phyloP scores from a whole-genome alignment of 345 rosid species.

The Crucihimalaya himalaica region DNA sequence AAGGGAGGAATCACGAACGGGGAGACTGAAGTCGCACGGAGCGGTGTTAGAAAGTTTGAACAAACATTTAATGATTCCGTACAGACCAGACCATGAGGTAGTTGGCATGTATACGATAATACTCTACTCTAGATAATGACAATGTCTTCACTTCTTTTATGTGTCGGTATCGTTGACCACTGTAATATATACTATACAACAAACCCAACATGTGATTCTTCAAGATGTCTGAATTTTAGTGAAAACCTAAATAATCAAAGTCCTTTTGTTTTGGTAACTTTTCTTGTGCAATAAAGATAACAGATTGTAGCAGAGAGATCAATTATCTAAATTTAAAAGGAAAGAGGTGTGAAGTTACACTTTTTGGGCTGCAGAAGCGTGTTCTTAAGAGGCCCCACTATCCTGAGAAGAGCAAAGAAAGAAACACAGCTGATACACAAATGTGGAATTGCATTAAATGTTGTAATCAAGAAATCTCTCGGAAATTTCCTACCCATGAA shows the following conservation, averaged over 20 bases:
- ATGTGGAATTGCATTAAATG: constrained; percentile 26
- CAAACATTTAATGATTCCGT: constrained; percentile 30
- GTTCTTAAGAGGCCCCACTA: constrained; percentile 26
- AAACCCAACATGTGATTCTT: not conserved
- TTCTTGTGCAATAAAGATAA: not conserved
- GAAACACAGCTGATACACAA: constrained; percentile 8
- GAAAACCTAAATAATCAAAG: not conserved
- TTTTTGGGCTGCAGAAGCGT: constrained; percentile 29
- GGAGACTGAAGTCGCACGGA: constrained; percentile 3
- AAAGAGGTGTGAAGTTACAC: constrained; percentile 24
- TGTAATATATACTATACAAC: not conserved
- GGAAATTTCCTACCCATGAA: constrained; percentile 25
- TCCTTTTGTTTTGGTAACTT: constrained; percentile 10
- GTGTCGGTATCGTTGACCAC: constrained; percentile 30
- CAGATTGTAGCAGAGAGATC: constrained; percentile 16
- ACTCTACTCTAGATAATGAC: constrained; percentile 10
- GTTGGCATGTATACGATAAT: constrained; percentile 14
- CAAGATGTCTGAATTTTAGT: not conserved
- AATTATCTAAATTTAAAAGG: not conserved
- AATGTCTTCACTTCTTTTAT: constrained; percentile 22
- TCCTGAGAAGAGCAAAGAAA: constrained; percentile 16
- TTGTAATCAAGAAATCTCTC: constrained; percentile 18
- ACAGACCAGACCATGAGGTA: constrained; percentile 38
- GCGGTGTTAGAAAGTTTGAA: constrained; percentile 18
- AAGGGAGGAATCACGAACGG: not conserved